These are phyloP conservation scores for Saccharomyces kudriavzevii DNA, from an alignment of 805 yeast species.

Conservation along the genomic window DNA sequence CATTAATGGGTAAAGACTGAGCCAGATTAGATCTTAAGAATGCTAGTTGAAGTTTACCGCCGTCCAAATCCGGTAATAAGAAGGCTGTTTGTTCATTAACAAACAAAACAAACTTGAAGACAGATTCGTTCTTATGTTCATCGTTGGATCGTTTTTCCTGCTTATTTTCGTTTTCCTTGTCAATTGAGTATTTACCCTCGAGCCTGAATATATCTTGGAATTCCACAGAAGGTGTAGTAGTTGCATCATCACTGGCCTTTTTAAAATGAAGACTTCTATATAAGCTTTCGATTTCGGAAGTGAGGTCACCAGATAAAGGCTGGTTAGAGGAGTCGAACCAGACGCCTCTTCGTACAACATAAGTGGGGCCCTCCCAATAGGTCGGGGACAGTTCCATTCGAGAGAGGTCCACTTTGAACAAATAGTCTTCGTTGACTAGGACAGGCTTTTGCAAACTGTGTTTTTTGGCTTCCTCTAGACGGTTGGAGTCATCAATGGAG, in stretches of 20 bases:
- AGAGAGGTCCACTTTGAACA: conserved; percentile 62
- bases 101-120: conserved; percentile 24
- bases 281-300: conserved; percentile 50
- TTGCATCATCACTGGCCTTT: not conserved
- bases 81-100: conserved; percentile 39
- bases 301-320: conserved; percentile 45
- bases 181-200: conserved; percentile 32
- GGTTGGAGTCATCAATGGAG: conserved; percentile 49
- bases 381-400: conserved; percentile 53
- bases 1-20: conserved; percentile 37
- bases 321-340: conserved; percentile 63
- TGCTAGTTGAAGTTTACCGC: conserved; percentile 34
- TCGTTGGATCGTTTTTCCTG: conserved; percentile 3
- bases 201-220: conserved; percentile 2
- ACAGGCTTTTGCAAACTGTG: conserved; percentile 19
- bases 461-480: conserved; percentile 42
- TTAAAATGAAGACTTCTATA: not conserved
- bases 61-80: conserved; percentile 37
- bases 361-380: conserved; percentile 84
- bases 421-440: conserved; percentile 71
- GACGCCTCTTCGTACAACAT: conserved; percentile 72
- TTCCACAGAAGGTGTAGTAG: not conserved
- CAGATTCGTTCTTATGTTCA: conserved; percentile 3
- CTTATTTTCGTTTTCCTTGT: conserved; percentile 6
- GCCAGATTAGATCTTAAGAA: conserved; percentile 30